phyloP scores from a whole-genome alignment of 768 basidiomycete genomes.

The Lactarius deliciosus region DNA sequence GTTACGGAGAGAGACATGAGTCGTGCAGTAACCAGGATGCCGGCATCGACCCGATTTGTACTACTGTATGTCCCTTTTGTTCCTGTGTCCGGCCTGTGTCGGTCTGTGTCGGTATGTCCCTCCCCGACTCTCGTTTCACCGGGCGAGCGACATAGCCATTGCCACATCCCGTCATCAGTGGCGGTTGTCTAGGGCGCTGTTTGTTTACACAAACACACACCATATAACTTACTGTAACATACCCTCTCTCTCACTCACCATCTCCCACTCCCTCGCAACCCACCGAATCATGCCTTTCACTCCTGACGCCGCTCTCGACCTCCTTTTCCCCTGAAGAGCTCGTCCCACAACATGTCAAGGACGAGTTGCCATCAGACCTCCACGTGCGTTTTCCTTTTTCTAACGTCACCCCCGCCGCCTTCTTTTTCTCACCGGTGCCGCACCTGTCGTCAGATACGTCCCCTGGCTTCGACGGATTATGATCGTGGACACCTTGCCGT shows the following conservation, averaged over 20 bases:
- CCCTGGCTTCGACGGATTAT: constrained; percentile 84
- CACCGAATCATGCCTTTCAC: constrained; percentile 45
- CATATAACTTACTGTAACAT: background rate
- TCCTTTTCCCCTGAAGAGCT: constrained; percentile 73
- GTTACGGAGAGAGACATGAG: constrained; percentile 17
- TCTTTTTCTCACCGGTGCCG: background rate
- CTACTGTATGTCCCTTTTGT: background rate
- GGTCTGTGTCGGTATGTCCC: background rate
- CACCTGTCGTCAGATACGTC: constrained; percentile 65
- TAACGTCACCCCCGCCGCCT: background rate
- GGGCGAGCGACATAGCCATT: background rate
- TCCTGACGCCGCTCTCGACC: constrained; percentile 65
- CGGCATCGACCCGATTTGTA: constrained; percentile 28
- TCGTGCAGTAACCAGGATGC: constrained; percentile 8
- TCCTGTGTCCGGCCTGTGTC: background rate
- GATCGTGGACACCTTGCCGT: constrained; percentile 79
- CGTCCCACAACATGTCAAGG: constrained; percentile 64
- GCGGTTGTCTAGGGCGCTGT: background rate
- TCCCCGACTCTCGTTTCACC: background rate
- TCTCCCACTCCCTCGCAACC: background rate
- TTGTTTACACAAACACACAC: background rate
- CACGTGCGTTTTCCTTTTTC: constrained; percentile 50
- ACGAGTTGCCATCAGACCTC: constrained; percentile 59
- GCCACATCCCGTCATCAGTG: too few species aligned
- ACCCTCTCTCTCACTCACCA: background rate